Evolutionary conservation across 345 rosid species (phyloP), one percentile per base, ranked within the genome.

Genomic region (Turritis glabra): DNA sequence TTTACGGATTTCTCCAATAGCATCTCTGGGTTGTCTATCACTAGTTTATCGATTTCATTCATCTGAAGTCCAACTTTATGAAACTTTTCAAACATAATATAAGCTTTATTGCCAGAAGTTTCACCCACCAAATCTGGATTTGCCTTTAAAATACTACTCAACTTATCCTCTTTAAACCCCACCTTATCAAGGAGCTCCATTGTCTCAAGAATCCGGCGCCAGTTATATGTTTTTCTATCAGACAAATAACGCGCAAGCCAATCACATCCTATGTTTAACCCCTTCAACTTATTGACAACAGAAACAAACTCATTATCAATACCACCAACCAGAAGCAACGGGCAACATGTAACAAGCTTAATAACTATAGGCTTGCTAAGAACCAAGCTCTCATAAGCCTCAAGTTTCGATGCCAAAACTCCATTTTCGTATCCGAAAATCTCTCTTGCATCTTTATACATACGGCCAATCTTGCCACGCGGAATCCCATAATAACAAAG

Each of bases 401-500:
- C 53, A 73, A 89, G 85, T 77, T 79, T 91, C 5, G 78, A 75
- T 22, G 56, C 40, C 85, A 89, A 75, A 54, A 85, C 79, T 9
- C 91, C 91, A 71, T 14, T 50, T 41, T 84, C 83, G 40, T 82
- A 83, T 47, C 33, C 27, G 11, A 89, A 91, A 80, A 88, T 69
- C 66, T 87, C 88, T 43, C 65, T 58, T 8, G 92, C 92, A 57
- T 84, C 84, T 79, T 59, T 84, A 74, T 69, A 88, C 3, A 91
- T 77, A 73, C 69, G 80, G 19, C 97, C 97, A 19, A 91, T 87
- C 81, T 80, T 80, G 62, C 77, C 79, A 32, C 85, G 84, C 1
- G 84, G 84, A 53, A 93, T 64, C 15, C 94, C 96, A 68, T 85
- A 86, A 33, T 77, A 22, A 71, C 87, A 91, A 69, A 93, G 80